A percentile compares a stretch with the other conserved stretches of the same genome.
Evolutionary conservation across 2,329 filamentous ascomycete species (phyloP).

Genomic region (Aspergillus pseudoviridinutans): DNA sequence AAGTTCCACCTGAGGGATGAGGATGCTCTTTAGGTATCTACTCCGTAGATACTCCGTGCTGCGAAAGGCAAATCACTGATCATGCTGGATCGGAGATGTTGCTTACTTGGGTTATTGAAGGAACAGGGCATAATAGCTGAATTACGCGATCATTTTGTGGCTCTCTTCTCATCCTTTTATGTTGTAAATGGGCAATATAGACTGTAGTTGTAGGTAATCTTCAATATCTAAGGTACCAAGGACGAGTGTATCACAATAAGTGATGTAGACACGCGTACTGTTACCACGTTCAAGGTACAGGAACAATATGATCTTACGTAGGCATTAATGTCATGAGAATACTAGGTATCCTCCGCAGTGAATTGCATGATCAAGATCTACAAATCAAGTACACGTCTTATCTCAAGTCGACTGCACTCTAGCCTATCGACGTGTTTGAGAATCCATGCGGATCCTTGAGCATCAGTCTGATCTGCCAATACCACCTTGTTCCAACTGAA

Average conservation of each 20-base stretch:
- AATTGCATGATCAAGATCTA: not conserved
- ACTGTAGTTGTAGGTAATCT: not conserved
- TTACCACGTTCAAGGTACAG: not conserved
- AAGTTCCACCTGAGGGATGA: conserved; percentile 1
- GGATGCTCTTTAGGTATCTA: too few relatives aligned
- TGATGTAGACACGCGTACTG: not conserved
- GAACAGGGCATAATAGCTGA: not conserved
- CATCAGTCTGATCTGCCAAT: not conserved
- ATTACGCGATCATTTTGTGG: not conserved
- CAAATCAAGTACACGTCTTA: not conserved
- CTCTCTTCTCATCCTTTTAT: not conserved
- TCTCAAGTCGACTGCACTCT: not conserved
- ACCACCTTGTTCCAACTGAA: not conserved
- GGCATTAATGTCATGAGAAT: not conserved
- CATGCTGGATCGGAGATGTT: conserved; percentile 1
- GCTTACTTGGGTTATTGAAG: not conserved
- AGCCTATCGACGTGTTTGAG: not conserved
- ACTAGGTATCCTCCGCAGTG: not conserved
- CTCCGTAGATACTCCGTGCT: too few relatives aligned
- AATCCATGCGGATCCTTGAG: not conserved
- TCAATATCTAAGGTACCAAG: not conserved
- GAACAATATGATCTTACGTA: not conserved
- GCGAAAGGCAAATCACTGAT: too few relatives aligned
- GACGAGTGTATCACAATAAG: not conserved
- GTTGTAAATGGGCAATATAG: not conserved